A percentile compares a stretch with the other conserved stretches of the same genome.
phyloP scores from a whole-genome alignment of 805 yeast species.

The Ogataea saltuana region DNA sequence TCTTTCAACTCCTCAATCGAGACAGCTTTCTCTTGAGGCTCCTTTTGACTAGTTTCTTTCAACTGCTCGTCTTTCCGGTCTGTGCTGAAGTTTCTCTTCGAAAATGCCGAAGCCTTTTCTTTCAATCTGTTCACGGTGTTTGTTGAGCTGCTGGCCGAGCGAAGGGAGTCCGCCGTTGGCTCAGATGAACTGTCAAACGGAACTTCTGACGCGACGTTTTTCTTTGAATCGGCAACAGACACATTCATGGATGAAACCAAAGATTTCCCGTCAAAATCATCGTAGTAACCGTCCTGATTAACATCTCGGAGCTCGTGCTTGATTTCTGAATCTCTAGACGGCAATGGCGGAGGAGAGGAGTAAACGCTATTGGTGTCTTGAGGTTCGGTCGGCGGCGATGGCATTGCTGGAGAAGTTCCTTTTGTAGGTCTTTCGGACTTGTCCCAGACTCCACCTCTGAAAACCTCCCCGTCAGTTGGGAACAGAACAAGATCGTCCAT shows the following conservation, averaged over 20 bases:
- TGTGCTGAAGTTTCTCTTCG: conserved; percentile 28
- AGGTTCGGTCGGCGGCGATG: conserved; percentile 1
- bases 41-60: not conserved
- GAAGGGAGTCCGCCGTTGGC: conserved; percentile 31
- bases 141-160: conserved; percentile 4
- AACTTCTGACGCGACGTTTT: not conserved
- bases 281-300: not conserved
- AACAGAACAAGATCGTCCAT: conserved; percentile 86
- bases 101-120: conserved; percentile 27
- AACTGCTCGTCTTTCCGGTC: conserved; percentile 9
- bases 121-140: conserved; percentile 4
- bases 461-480: conserved; percentile 65
- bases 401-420: not conserved
- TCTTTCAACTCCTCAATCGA: not conserved
- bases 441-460: conserved; percentile 95
- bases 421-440: conserved; percentile 31
- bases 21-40: not conserved
- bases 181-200: conserved; percentile 23
- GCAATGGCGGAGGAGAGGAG: conserved; percentile 9
- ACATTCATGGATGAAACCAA: conserved; percentile 1
- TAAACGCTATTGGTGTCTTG: not conserved
- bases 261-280: conserved; percentile 7
- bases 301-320: not conserved
- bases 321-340: conserved; percentile 4
- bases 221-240: not conserved